Conservation (phyloP, 1,284 basidiomycete genomes). For the Omphalotus olearius region DNA sequence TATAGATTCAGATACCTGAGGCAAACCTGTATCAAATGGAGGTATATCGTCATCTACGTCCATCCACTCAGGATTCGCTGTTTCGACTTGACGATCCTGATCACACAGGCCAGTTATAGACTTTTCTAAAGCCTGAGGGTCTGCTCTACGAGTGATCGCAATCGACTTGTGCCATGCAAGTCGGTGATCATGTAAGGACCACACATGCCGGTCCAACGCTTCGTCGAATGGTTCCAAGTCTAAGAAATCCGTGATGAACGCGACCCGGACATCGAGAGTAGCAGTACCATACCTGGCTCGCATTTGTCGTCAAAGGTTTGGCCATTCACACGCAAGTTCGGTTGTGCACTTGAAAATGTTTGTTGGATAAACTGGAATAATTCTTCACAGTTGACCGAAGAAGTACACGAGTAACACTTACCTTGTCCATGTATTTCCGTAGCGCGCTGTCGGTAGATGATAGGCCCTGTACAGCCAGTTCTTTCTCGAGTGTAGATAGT, state of each 20-base stretch:
- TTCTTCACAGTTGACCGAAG: neutral
- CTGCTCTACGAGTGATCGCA: neutral
- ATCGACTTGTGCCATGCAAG: conserved; percentile 8
- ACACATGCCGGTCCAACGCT: conserved; percentile 7
- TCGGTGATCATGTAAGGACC: conserved; percentile 9
- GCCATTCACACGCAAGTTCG: conserved; percentile 7
- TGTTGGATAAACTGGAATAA: neutral
- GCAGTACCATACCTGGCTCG: neutral
- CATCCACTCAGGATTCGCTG: neutral
- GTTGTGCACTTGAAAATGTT: conserved; percentile 4
- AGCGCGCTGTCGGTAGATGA: conserved; percentile 1
- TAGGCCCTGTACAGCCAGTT: neutral
- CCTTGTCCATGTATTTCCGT: conserved; percentile 6
- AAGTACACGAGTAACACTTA: neutral
- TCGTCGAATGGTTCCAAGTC: conserved; percentile 8
- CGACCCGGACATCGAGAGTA: neutral
- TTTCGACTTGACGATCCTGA: conserved; percentile 2
- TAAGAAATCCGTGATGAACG: neutral
- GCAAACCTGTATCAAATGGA: neutral
- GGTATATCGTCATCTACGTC: neutral
- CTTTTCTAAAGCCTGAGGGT: conserved; percentile 4
- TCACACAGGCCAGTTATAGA: neutral
- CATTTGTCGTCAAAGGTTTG: conserved; percentile 4
- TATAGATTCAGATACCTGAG: neutral
- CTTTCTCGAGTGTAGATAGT: neutral